These are phyloP conservation scores for Gastrolobium bilobum DNA, from an alignment of 306 rosid species.

Conservation along the genomic window DNA sequence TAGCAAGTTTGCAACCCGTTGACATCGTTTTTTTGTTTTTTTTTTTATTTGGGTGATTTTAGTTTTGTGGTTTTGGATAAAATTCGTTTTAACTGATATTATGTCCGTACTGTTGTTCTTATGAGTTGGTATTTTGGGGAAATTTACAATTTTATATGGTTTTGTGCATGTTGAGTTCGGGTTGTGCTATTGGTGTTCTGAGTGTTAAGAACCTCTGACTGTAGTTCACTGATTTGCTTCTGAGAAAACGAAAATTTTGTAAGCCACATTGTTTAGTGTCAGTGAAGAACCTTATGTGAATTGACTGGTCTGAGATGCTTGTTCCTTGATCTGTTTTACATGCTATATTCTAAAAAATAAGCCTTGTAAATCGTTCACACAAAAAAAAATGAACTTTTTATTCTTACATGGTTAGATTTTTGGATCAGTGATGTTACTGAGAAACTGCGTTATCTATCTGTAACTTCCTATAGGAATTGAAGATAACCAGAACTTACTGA, in stretches of 20 bases:
- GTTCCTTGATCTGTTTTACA: not conserved
- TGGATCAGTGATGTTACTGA: conserved; percentile 51
- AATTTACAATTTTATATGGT: not conserved
- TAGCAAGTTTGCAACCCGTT: not conserved
- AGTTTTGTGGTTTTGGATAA: not conserved
- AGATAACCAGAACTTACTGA: conserved; percentile 28
- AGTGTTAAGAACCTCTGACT: not conserved
- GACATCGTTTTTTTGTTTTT: not conserved
- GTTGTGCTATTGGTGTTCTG: conserved; percentile 1
- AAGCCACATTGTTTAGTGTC: not conserved
- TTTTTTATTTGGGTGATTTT: not conserved
- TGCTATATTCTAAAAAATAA: not conserved
- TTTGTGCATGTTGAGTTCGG: conserved; percentile 39
- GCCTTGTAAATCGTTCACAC: not conserved
- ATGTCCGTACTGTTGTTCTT: not conserved
- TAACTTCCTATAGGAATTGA: conserved; percentile 12
- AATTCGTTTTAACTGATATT: not conserved
- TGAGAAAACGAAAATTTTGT: not conserved
- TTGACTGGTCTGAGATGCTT: conserved; percentile 51
- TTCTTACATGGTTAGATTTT: conserved; percentile 8
- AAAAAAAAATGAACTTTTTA: not conserved
- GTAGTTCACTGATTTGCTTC: conserved; percentile 22
- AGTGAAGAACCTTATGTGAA: conserved; percentile 59
- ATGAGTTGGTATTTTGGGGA: not conserved
- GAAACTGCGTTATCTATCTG: conserved; percentile 53